Percentiles rank a stretch among this genome's conserved stretches.
These are phyloP conservation scores for Lecanicillium sp. DNA, from an alignment of 2,329 filamentous ascomycete species.

Conservation along the genomic window DNA sequence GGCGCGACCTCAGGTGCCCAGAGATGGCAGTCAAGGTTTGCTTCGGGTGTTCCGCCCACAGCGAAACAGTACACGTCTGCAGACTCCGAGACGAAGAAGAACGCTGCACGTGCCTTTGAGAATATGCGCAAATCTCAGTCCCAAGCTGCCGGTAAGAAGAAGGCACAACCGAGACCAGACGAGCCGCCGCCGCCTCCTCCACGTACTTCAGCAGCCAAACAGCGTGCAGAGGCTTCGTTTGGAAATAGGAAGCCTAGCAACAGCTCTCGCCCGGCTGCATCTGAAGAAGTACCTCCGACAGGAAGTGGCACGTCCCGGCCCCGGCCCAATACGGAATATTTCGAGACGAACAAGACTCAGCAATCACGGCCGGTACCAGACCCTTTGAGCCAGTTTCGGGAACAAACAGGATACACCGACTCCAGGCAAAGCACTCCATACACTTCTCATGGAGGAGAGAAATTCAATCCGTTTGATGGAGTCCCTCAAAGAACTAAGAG, in stretches of 20 bases:
- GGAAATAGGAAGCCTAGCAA: conserved; percentile 41
- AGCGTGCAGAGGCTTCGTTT: conserved; percentile 47
- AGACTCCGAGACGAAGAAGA: conserved; percentile 30
- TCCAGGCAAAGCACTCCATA: conserved; percentile 51
- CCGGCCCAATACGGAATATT: conserved; percentile 5
- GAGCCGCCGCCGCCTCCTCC: conserved; percentile 25
- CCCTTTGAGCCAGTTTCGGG: conserved; percentile 38
- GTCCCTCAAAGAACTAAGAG: conserved; percentile 34
- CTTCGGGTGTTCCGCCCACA: conserved; percentile 31
- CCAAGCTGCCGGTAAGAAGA: conserved; percentile 15
- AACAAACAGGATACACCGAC: conserved; percentile 31
- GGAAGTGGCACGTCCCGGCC: conserved; percentile 13
- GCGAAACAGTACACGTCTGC: conserved; percentile 28
- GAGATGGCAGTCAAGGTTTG: conserved; percentile 35
- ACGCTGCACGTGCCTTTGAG: conserved; percentile 33
- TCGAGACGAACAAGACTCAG: conserved; percentile 10
- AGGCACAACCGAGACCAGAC: conserved; percentile 19
- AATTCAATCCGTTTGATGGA: conserved; percentile 47
- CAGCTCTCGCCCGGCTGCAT: conserved; percentile 36
- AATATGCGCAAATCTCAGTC: conserved; percentile 32
- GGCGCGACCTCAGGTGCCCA: conserved; percentile 30
- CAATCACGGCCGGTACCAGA: conserved; percentile 29
- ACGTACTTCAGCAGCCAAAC: conserved; percentile 42
- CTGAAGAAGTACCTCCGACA: conserved; percentile 41
- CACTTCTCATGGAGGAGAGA: conserved; percentile 47